phyloP scores from a whole-genome alignment of 352 stramenopile species.

The Globisporangium nunn region DNA sequence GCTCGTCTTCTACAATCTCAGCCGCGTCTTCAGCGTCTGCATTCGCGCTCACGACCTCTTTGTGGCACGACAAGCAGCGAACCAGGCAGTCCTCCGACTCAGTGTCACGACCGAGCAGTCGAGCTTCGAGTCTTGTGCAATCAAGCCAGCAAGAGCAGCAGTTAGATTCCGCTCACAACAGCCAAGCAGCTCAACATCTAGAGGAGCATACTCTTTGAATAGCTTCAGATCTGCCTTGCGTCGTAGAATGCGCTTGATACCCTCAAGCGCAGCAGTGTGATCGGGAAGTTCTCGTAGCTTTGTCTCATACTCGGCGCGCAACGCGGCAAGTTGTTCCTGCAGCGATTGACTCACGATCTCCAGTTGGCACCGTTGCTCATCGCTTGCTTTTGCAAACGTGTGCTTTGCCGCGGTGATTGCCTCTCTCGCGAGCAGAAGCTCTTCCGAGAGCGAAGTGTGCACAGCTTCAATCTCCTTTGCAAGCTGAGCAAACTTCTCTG shows the following conservation, averaged over 20 bases:
- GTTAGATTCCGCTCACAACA: too few relatives aligned
- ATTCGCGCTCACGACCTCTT: constrained; percentile 33
- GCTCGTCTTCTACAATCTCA: constrained; percentile 17
- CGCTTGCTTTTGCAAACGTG: constrained; percentile 19
- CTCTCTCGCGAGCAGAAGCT: constrained; percentile 26
- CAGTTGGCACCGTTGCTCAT: constrained; percentile 27
- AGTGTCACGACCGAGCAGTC: constrained; percentile 34
- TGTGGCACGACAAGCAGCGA: constrained; percentile 62
- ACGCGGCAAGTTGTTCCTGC: constrained; percentile 17
- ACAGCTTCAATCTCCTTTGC: constrained; percentile 26
- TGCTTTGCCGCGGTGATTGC: constrained; percentile 23
- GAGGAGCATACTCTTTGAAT: constrained; percentile 41
- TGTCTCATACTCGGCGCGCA: constrained; percentile 29
- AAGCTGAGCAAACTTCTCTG: constrained; percentile 41
- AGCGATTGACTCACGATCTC: constrained; percentile 20
- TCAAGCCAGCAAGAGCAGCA: too few relatives aligned
- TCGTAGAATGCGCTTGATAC: constrained; percentile 28
- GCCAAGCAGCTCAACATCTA: not conserved
- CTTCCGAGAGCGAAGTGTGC: constrained; percentile 23
- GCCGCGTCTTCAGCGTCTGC: constrained; percentile 12
- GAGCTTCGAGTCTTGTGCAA: constrained; percentile 34
- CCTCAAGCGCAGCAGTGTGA: constrained; percentile 35
- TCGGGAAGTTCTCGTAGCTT: constrained; percentile 39
- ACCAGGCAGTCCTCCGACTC: constrained; percentile 62
- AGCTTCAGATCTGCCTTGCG: constrained; percentile 60